Conservation (phyloP, 2,329 filamentous ascomycete genomes). For the Epichloe festucae region DNA sequence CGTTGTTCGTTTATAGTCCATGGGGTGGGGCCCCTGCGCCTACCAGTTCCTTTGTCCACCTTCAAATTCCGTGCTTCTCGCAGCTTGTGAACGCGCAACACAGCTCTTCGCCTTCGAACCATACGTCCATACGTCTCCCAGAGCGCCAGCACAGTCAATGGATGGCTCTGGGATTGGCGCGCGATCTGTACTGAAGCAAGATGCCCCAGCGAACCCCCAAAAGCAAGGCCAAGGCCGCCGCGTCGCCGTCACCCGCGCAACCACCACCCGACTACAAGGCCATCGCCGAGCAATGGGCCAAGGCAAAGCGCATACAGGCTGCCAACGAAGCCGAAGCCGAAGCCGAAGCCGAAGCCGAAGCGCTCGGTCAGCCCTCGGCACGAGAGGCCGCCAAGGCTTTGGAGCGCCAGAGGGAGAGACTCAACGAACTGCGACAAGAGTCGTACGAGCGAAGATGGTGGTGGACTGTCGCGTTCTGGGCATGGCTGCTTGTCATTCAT, state of each 20-base stretch:
- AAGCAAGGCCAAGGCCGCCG: constrained; percentile 12
- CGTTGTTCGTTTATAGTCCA: too few species aligned
- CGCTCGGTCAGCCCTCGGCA: constrained; percentile 18
- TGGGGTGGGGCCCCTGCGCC: neutral
- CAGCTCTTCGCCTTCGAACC: neutral
- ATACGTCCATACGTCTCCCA: neutral
- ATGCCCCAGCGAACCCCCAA: constrained; percentile 17
- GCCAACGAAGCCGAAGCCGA: constrained; percentile 23
- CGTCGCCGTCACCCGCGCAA: constrained; percentile 5
- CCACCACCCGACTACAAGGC: constrained; percentile 32
- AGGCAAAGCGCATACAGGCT: constrained; percentile 37
- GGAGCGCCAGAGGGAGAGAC: constrained; percentile 32
- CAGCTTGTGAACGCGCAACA: neutral
- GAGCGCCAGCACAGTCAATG: constrained; percentile 13
- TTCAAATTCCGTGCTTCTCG: neutral
- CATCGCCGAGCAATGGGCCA: constrained; percentile 40
- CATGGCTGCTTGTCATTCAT: constrained; percentile 61
- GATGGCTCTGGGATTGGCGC: constrained; percentile 10
- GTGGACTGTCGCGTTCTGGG: constrained; percentile 55
- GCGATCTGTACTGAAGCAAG: constrained; percentile 7
- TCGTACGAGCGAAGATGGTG: constrained; percentile 40
- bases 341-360: constrained; percentile 11
- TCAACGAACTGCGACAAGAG: constrained; percentile 34
- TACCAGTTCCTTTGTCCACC: neutral
- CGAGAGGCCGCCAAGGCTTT: constrained; percentile 24